Base-by-base conservation (phyloP, 139 green algal genomes). In the Auxenochlorella pyrenoidosa region DNA sequence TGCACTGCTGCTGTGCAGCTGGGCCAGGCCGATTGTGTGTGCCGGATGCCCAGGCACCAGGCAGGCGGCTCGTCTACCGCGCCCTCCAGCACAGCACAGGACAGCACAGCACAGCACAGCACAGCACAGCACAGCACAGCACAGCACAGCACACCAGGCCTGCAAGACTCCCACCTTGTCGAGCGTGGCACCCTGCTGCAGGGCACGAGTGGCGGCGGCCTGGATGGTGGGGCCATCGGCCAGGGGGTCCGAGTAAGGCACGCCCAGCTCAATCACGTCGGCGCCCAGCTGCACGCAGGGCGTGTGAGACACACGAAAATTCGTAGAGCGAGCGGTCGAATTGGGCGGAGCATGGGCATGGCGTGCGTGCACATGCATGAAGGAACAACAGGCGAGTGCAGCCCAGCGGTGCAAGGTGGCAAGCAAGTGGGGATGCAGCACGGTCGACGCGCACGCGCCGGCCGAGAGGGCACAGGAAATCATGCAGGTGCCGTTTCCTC, bases 181-280 rank as follows among this genome's bases (percentile, higher is more conserved):
- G 26, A 99, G 89, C 0, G 95, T 98, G 41, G 93, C 95, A 76
- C 94, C 94, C 28, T 91, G 90, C 34, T 95, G 84, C 72, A 99
- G 89, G 0, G 96, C 98, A 10, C 97, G 93, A 3, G 97, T 99
- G 38, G 96, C 95, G 21, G 98, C 96, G 24, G 91, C 90, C 90
- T 99, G 98, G 83, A 99, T 99, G 28, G 95, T 94, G 21, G 96
- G 97, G 0, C 98, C 98, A 84, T 99, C 98, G 30, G 98, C 98
- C 24, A 99, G 88, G 0, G 98, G 98, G 89, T 99, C 83, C 0
- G 92, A 96, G 86, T 98, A 98, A 8, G 96, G 96, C 43, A 99
- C 96, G n/a, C 98, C 98, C 16, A 99, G 92, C 90, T 99, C 98
- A 86, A 99, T 99, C 30, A 99, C 91, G 87, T 98, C 94, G n/a